These are phyloP conservation scores for Nannochloropsis gaditana DNA, from an alignment of 108 stramenopile species.

Conservation along the genomic window DNA sequence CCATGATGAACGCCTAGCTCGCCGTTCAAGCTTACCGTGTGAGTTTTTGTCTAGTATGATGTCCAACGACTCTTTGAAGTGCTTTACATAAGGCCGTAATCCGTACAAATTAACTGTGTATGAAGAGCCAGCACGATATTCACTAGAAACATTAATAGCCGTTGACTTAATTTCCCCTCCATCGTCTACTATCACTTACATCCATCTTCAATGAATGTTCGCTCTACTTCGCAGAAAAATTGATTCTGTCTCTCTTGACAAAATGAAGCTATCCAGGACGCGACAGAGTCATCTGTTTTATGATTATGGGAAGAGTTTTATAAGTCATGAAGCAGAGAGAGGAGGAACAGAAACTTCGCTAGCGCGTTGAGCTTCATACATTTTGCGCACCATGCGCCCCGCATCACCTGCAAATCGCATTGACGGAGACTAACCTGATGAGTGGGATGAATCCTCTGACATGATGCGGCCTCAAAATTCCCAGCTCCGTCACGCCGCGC, in stretches of 20 bases:
- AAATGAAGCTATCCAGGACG: conserved; percentile 46
- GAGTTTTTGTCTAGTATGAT: conserved; percentile 70
- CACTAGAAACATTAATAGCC: not conserved
- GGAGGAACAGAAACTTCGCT: not conserved
- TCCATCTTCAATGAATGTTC: conserved; percentile 89
- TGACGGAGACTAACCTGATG: not conserved
- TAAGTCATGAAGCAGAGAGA: not conserved
- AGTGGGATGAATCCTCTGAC: conserved; percentile 13
- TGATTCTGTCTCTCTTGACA: conserved; percentile 40
- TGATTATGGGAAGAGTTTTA: not conserved
- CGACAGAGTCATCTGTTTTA: not conserved
- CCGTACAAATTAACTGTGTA: conserved; percentile 80
- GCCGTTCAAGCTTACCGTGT: not conserved
- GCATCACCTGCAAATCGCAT: not conserved
- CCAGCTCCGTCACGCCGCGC: too few relatives aligned
- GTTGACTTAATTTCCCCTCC: not conserved
- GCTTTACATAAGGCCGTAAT: conserved; percentile 67
- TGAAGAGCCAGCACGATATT: not conserved
- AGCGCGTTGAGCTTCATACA: not conserved
- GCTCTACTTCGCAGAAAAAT: conserved; percentile 80
- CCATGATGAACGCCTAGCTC: not conserved
- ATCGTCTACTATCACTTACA: conserved; percentile 31
- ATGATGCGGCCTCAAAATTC: not conserved
- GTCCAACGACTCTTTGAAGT: conserved; percentile 81
- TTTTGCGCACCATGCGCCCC: too few relatives aligned